Conservation (phyloP, 2,329 filamentous ascomycete genomes). For the Didymella exigua region DNA sequence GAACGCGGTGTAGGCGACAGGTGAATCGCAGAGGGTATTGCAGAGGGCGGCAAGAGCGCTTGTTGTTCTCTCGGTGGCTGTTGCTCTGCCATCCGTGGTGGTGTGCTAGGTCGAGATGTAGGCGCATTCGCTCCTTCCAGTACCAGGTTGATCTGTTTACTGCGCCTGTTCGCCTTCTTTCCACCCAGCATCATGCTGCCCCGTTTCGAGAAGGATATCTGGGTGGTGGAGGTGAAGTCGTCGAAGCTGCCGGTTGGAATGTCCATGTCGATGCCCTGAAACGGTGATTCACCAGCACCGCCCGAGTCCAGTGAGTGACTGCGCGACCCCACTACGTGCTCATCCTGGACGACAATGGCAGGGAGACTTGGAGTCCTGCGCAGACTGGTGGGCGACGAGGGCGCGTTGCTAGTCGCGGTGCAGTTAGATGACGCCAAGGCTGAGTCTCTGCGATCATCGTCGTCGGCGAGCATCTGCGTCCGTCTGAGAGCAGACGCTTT, state of each 20-base stretch:
- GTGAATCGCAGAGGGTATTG: conserved; percentile 32
- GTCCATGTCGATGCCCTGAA: conserved; percentile 59
- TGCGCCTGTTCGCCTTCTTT: conserved; percentile 53
- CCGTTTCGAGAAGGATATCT: conserved; percentile 64
- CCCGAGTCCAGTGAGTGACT: conserved; percentile 19
- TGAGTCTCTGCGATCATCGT: conserved; percentile 49
- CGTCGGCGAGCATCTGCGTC: conserved; percentile 33
- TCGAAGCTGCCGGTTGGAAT: conserved; percentile 62
- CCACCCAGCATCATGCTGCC: conserved; percentile 65
- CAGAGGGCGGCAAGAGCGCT: conserved; percentile 32
- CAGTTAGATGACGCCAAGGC: conserved; percentile 47
- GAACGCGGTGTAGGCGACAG: conserved; percentile 43
- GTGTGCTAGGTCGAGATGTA: conserved; percentile 16
- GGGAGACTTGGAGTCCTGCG: conserved; percentile 51
- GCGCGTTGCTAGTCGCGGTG: conserved; percentile 40
- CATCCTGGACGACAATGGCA: conserved; percentile 54
- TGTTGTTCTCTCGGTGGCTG: conserved; percentile 23
- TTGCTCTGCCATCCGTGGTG: conserved; percentile 12
- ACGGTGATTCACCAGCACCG: conserved; percentile 32
- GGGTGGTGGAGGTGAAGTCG: conserved; percentile 56
- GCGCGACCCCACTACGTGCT: conserved; percentile 24
- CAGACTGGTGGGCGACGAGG: conserved; percentile 39
- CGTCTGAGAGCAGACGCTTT: conserved; percentile 39
- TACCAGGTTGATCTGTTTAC: conserved; percentile 36
- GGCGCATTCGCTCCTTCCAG: conserved; percentile 26